Evolutionary conservation across 2,329 filamentous ascomycete species (phyloP).

Genomic region (Ophiocordyceps camponoti-floridani): DNA sequence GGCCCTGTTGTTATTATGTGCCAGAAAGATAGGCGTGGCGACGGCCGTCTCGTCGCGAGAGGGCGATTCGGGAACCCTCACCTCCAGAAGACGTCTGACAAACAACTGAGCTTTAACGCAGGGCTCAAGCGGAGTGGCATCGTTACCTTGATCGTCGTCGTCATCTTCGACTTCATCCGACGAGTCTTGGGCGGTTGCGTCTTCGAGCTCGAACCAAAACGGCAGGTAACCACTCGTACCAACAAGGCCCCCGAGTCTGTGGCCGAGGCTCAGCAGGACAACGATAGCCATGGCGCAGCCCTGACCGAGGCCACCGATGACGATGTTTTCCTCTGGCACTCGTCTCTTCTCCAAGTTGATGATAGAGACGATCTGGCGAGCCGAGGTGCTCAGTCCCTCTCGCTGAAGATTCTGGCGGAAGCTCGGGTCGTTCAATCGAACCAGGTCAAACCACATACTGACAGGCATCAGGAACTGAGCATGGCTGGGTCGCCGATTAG

Average conservation of each 20-base stretch:
- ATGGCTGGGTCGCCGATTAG: conserved; percentile 22
- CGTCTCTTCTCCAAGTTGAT: conserved; percentile 14
- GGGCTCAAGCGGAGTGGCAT: neutral
- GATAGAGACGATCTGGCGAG: conserved; percentile 14
- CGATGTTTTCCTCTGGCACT: conserved; percentile 17
- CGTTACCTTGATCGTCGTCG: neutral
- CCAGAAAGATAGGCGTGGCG: conserved; percentile 22
- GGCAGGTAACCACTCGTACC: conserved; percentile 29
- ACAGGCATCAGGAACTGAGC: conserved; percentile 22
- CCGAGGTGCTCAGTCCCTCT: conserved; percentile 24
- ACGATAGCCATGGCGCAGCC: conserved; percentile 29
- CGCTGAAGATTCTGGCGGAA: conserved; percentile 23
- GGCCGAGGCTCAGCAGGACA: conserved; percentile 19
- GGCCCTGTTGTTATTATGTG: conserved; percentile 20
- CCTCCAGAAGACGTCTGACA: conserved; percentile 12
- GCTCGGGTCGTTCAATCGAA: conserved; percentile 18
- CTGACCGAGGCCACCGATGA: conserved; percentile 34
- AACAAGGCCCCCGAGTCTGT: conserved; percentile 21
- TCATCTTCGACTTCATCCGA: conserved; percentile 5
- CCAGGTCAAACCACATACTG: conserved; percentile 34
- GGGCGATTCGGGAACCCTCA: conserved; percentile 7
- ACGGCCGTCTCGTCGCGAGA: conserved; percentile 2
- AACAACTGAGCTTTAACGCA: conserved; percentile 10
- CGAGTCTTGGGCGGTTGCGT: conserved; percentile 5
- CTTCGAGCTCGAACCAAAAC: conserved; percentile 17